Evolutionary conservation across 1,284 basidiomycete species (phyloP).

Genomic region (Ceratobasidium sp.): DNA sequence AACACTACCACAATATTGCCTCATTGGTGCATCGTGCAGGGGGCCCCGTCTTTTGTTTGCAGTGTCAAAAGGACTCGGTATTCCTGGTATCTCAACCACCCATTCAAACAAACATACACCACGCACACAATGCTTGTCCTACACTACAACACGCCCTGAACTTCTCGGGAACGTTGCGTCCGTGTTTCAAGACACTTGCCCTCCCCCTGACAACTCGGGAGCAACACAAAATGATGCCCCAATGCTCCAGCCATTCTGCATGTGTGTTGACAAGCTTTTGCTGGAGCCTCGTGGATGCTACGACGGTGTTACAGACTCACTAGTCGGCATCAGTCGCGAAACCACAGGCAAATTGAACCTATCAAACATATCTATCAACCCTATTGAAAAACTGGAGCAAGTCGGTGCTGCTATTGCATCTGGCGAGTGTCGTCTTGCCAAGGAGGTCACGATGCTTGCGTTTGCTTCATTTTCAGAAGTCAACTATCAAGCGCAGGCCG

Average conservation of each 20-base stretch:
- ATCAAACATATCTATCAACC: background rate
- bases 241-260: no score
- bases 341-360: background rate
- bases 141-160: background rate
- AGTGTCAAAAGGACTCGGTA: background rate
- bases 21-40: background rate
- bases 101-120: background rate
- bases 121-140: background rate
- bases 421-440: background rate
- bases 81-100: background rate
- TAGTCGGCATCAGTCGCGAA: constrained; percentile 16
- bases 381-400: no score
- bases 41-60: constrained; percentile 4
- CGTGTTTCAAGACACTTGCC: background rate
- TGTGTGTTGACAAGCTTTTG: constrained; percentile 7
- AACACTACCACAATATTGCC: background rate
- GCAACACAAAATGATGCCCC: background rate
- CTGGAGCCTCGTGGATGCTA: background rate
- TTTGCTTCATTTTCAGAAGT: constrained; percentile 4
- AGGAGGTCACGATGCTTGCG: constrained; percentile 5
- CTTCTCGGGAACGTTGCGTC: background rate
- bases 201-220: background rate
- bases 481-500: background rate
- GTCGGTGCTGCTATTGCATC: constrained; percentile 1
- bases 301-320: background rate